Base-by-base conservation (phyloP, 2,329 filamentous ascomycete genomes). In the Akanthomyces lecanii region DNA sequence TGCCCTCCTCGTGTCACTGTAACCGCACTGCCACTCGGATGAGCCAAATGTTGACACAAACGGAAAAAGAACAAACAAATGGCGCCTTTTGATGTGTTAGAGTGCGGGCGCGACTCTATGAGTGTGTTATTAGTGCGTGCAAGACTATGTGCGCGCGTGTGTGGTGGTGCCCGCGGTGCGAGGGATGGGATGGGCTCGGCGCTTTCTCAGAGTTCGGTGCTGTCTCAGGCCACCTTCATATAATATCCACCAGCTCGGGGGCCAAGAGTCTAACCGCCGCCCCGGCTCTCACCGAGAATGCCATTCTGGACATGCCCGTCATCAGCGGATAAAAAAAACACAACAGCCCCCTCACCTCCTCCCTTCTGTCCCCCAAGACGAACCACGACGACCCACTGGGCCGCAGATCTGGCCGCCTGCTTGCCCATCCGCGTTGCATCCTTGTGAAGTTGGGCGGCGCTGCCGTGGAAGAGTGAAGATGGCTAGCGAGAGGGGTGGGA, bases 331-430 rank as follows among this genome's bases (percentile, higher is more conserved):
- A 51, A 56, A 62, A 53, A 62, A 54, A 42, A 56, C 28, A 45
- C 45, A 56, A 44, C 40, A 38, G 25, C 45, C 55, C 61, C 61
- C 62, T 59, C 62, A 47, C 44, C 38, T 45, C 25, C 8, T 55
- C 47, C 33, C 45, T 33, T 14, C 16, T 38, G 30, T 33, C 57
- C 52, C 51, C 58, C 69, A 71, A 72, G 70, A 76, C 72, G 73
- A 76, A 75, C 72, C 70, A 76, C 70, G 65, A 70, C 58, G 73
- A 70, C 73, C 76, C 74, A 76, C 76, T 72, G 65, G 75, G 74
- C 74, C 75, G 76, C 76, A 76, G 71, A 73, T 73, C 72, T 69
- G 72, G 72, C 67, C 72, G 69, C 74, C 72, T 61, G 40, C 44
- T 58, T 54, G 28, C 25, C 51, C 59, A 48, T 55, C 51, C 51